Evolutionary conservation across 2,329 filamentous ascomycete species (phyloP), one percentile per base, ranked within the genome.

Genomic region (Fusarium torulosum): DNA sequence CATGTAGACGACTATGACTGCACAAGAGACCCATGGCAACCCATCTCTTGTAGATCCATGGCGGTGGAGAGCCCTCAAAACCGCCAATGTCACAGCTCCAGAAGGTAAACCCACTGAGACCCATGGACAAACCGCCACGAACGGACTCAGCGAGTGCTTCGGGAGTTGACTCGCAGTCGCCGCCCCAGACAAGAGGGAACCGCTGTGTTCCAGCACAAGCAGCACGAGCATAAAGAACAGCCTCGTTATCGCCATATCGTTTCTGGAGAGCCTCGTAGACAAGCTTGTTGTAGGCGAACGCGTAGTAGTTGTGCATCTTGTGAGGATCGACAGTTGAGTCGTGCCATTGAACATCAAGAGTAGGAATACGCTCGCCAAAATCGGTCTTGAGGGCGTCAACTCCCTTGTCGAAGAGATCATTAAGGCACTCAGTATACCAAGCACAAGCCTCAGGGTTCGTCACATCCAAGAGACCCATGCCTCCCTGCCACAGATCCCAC

Each of bases 301-400:
- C 84, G 76, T 92, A 93, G 79, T 87, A 92, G 77, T 93, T 93
- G 79, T 92, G 91, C 90, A 93, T 93, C 70, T 85, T 86, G 50
- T 80, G 81, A 2, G 89, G 85, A 69, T 92, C 88, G 41, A 82
- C 77, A 7, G 80, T 81, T 46, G 79, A 73, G 69, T 92, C 88
- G 72, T 86, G 81, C 85, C 90, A 93, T 66, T 85, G 82, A 7
- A 92, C 86, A 67, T 90, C 87, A 47, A 84, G 82, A 7, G 84
- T 86, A 0, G 90, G 90, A 53, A 93, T 89, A 25, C 90, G 84
- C 79, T 93, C 90, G 54, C 90, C 90, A 75, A 93, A 93, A 74
- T 93, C 90, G 9, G 90, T 92, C 79, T 93, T 93, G 82, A 93
- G 87, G 58, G 85, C 84, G 75, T 93, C 90, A 53, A 93, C 86